phyloP scores from a whole-genome alignment of 805 yeast genomes.

The Yarrowia divulgata region DNA sequence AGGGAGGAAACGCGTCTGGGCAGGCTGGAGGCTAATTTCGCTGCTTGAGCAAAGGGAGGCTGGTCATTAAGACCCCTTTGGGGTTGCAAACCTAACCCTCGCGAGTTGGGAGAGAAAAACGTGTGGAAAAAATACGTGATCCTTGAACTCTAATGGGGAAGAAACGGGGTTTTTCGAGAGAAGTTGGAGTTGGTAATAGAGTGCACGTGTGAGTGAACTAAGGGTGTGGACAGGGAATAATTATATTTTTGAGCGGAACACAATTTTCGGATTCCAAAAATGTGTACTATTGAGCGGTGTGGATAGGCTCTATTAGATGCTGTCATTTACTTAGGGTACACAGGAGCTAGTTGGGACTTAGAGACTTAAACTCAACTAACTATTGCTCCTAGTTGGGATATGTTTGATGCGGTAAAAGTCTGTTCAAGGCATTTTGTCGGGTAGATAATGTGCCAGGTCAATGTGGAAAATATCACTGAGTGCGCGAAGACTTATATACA shows the following conservation, averaged over 20 bases:
- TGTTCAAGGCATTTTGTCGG: too few species aligned
- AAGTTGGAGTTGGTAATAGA: too few species aligned
- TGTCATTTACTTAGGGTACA: not conserved
- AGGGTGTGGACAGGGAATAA: not conserved
- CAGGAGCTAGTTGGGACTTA: not conserved
- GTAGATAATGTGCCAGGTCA: too few species aligned
- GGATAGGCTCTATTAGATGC: not conserved
- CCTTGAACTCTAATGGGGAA: not conserved
- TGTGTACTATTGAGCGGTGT: not conserved
- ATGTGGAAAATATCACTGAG: too few species aligned
- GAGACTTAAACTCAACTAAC: not conserved
- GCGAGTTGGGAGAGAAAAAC: slow-evolving; percentile 1
- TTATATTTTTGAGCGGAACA: too few species aligned
- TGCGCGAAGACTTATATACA: too few species aligned
- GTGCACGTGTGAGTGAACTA: too few species aligned
- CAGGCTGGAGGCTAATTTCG: slow-evolving; percentile 3
- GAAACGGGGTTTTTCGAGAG: not conserved
- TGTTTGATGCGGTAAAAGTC: too few species aligned
- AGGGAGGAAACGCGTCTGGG: slow-evolving; percentile 6
- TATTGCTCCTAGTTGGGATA: too few species aligned
- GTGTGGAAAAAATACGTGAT: not conserved
- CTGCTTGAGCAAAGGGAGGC: slow-evolving; percentile 9
- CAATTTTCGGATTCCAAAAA: not conserved
- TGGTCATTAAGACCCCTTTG: slow-evolving; percentile 23
- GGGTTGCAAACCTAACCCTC: slow-evolving; percentile 19